Conservation (phyloP, 345 rosid species). For the rapeseed (Brassica napus) region Da-Ae NC_063438.1:24855001-24855500, state of each 20-base stretch:
- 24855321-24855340: slow-evolving; percentile 91
- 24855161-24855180: slow-evolving; percentile 47
- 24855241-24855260: slow-evolving; percentile 55
- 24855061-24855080: background rate
- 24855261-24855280: slow-evolving; percentile 49
- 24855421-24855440: slow-evolving; percentile 89
- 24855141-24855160: slow-evolving; percentile 32
- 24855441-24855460: slow-evolving; percentile 89
- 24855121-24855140: slow-evolving; percentile 46
- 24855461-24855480: slow-evolving; percentile 82
- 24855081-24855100: slow-evolving; percentile 65
- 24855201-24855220: slow-evolving; percentile 40
- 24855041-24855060: background rate
- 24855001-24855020: slow-evolving; percentile 12
- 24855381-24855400: slow-evolving; percentile 89
- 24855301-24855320: slow-evolving; percentile 73
- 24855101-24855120: slow-evolving; percentile 68
- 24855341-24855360: slow-evolving; percentile 68
- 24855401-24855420: slow-evolving; percentile 81
- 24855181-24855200: slow-evolving; percentile 41
- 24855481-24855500: slow-evolving; percentile 94
- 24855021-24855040: slow-evolving; percentile 30
- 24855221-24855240: slow-evolving; percentile 61
- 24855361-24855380: slow-evolving; percentile 92
- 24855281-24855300: slow-evolving; percentile 40